Percentiles rank a stretch among this genome's conserved stretches.
These are phyloP conservation scores for Hymenoscyphus infarciens DNA, from an alignment of 2,329 filamentous ascomycete species.

Conservation along the genomic window DNA sequence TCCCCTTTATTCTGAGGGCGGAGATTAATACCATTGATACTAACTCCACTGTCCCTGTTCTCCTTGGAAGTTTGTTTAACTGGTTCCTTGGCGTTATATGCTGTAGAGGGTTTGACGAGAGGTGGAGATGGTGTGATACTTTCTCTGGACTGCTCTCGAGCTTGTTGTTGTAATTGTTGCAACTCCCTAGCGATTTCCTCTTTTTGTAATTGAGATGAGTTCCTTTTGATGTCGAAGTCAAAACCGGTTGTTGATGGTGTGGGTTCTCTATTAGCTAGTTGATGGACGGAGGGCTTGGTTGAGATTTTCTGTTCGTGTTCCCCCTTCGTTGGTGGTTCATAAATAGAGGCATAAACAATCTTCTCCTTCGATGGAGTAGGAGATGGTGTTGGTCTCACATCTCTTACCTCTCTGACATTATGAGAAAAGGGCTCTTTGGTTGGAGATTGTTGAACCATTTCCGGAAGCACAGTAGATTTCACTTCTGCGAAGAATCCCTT, in stretches of 20 bases:
- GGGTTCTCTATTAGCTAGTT: background rate
- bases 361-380: background rate
- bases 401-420: background rate
- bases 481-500: constrained; percentile 11
- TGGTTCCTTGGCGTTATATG: background rate
- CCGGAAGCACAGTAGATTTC: constrained; percentile 1
- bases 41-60: background rate
- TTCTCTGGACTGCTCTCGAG: no score
- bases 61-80: background rate
- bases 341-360: constrained; percentile 3
- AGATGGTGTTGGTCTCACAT: background rate
- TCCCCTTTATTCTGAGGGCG: background rate
- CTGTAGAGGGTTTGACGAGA: background rate
- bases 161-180: no score
- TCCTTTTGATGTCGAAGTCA: no score
- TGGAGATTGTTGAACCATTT: constrained; percentile 8
- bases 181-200: no score
- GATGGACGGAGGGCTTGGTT: background rate
- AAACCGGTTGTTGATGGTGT: background rate
- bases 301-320: background rate
- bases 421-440: background rate
- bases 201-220: no score
- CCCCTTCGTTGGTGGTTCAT: background rate
- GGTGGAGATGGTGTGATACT: background rate
- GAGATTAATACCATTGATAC: background rate